phyloP scores from a whole-genome alignment of 148 eudicot species.

The Polygonum aviculare region DNA sequence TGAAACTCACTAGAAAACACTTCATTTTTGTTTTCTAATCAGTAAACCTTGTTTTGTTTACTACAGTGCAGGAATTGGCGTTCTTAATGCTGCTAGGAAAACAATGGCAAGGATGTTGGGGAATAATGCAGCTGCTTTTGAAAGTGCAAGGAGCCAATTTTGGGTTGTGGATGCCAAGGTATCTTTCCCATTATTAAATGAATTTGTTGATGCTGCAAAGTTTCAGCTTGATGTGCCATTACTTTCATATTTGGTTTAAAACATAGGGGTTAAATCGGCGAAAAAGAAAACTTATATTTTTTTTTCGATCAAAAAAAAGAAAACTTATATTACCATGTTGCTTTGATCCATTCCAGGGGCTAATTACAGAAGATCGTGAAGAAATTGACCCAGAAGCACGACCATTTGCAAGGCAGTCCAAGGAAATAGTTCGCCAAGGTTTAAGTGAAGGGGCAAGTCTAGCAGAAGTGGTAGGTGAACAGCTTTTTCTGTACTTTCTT shows the following conservation, averaged over 20 bases:
- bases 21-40: background rate
- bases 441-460: conserved; percentile 83
- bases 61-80: conserved; percentile 97
- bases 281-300: conserved; percentile 1
- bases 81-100: conserved; percentile 94
- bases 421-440: conserved; percentile 80
- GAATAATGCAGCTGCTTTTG: conserved; percentile 70
- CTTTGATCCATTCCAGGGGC: conserved; percentile 37
- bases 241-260: background rate
- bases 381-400: conserved; percentile 73
- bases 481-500: background rate
- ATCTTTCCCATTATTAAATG: background rate
- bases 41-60: conserved; percentile 9
- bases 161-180: conserved; percentile 99
- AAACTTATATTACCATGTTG: conserved; percentile 4
- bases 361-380: conserved; percentile 81
- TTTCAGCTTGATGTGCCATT: background rate
- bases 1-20: background rate
- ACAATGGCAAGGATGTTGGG: conserved; percentile 99
- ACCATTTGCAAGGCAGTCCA: conserved; percentile 80
- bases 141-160: conserved; percentile 93
- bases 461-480: conserved; percentile 74
- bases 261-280: background rate
- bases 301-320: no score
- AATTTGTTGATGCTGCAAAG: background rate